Base-by-base conservation (phyloP, 2,329 filamentous ascomycete genomes). In the Bimuria novae-zelandiae region DNA sequence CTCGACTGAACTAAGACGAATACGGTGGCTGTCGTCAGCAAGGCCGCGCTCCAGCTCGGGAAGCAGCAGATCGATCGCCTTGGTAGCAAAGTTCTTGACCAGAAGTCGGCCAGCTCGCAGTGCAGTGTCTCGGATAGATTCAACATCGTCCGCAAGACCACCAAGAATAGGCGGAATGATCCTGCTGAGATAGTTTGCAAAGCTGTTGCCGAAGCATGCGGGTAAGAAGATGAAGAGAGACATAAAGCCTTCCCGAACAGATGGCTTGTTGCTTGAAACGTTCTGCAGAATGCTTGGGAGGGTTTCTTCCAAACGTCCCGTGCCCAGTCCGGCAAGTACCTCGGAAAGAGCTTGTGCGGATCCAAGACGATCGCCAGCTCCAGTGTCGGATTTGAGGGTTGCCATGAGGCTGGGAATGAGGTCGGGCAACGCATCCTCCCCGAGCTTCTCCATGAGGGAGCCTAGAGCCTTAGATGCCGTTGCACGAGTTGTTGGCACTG, bases 151-250 rank as follows among this genome's bases (percentile, higher is more conserved):
- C 29, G 94, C 95, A 72, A 99, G 82, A 65, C 95, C 95, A 60
- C 91, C 87, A 59, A 99, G 82, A 66, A 99, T 97, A 17, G 94
- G 89, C 16, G 94, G 95, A 64, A 99, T 96, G 67, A 99, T 96
- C 71, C 88, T 92, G 76, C 88, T 90, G 56, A 99, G 87, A 70
- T 99, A 99, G 70, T 91, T 92, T 63, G 94, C 89, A 69, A 99
- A 99, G 74, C 92, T 96, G 82, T 99, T 99, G 68, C 94, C 94
- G 67, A 99, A 99, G 77, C 94, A 99, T 48, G 96, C 94, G 11
- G 94, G 94, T 78, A 99, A 85, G 83, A 97, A 99, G 62, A 99
- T 97, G 77, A 99, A 99, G 35, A 99, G 83, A 7, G 94, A 97
- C 94, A 99, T 99, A 79, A 99, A 99, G 40, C 94, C 94, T 80